These are phyloP conservation scores for Aspergillus biplanus DNA, from an alignment of 495 filamentous ascomycete genomes.

Conservation along the genomic window DNA sequence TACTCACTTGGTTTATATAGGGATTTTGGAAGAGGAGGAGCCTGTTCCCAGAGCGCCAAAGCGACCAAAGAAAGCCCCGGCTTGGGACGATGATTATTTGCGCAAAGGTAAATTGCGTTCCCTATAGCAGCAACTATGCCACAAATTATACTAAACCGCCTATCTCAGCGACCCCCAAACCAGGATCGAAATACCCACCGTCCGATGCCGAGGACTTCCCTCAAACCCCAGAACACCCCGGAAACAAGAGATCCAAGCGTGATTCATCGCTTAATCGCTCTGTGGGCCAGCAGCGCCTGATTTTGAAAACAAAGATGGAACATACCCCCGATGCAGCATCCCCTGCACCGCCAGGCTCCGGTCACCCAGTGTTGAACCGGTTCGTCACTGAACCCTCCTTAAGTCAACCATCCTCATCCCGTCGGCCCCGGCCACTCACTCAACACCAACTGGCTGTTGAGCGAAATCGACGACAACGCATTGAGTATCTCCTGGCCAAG, in stretches of 20 bases:
- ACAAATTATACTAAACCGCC: background rate
- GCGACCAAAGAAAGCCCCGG: conserved; percentile 52
- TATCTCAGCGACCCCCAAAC: background rate
- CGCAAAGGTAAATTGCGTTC: conserved; percentile 33
- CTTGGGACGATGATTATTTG: background rate
- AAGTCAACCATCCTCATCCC: conserved; percentile 37
- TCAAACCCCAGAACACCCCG: conserved; percentile 37
- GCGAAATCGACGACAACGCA: conserved; percentile 81
- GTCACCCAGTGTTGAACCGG: conserved; percentile 52
- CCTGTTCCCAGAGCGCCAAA: conserved; percentile 59
- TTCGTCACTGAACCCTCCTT: conserved; percentile 47
- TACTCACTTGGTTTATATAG: conserved; percentile 25
- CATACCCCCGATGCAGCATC: conserved; percentile 51
- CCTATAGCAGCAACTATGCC: conserved; percentile 17
- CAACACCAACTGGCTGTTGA: conserved; percentile 93
- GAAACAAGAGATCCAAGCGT: conserved; percentile 41
- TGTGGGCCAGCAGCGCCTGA: conserved; percentile 46
- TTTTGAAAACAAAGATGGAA: conserved; percentile 55
- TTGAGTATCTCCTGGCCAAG: conserved; percentile 83
- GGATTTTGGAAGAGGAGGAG: conserved; percentile 67
- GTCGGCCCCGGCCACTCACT: conserved; percentile 82
- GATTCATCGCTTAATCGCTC: conserved; percentile 40
- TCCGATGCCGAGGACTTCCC: conserved; percentile 44
- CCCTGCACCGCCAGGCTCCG: conserved; percentile 52
- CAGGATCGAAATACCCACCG: background rate